These are phyloP conservation scores for Phialophora verrucosa DNA, from an alignment of 2,329 filamentous ascomycete species.

Conservation along the genomic window DNA sequence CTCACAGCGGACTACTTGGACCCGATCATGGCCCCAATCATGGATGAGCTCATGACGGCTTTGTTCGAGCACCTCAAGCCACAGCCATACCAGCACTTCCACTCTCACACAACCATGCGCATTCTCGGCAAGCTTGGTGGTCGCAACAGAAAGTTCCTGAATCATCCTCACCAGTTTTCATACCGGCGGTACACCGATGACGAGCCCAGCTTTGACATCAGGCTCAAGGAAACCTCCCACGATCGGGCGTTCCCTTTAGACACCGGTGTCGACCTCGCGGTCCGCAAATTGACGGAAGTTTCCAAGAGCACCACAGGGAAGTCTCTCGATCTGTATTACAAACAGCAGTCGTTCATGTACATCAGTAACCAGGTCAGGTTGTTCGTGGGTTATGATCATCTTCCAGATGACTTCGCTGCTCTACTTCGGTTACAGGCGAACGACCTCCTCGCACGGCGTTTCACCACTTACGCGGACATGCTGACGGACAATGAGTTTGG, in stretches of 20 bases:
- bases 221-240: slow-evolving; percentile 85
- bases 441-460: slow-evolving; percentile 76
- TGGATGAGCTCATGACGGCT: slow-evolving; percentile 97
- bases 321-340: slow-evolving; percentile 82
- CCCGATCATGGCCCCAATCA: slow-evolving; percentile 98
- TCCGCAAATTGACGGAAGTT: slow-evolving; percentile 82
- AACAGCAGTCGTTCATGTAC: slow-evolving; percentile 87
- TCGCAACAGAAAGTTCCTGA: slow-evolving; percentile 93
- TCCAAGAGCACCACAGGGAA: slow-evolving; percentile 68
- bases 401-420: slow-evolving; percentile 87
- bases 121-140: slow-evolving; percentile 97
- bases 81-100: slow-evolving; percentile 94
- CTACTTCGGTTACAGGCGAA: slow-evolving; percentile 87
- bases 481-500: slow-evolving; percentile 79
- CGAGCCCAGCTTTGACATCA: slow-evolving; percentile 81
- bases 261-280: slow-evolving; percentile 85
- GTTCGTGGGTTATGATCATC: slow-evolving; percentile 80
- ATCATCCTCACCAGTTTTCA: slow-evolving; percentile 79
- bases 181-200: slow-evolving; percentile 90
- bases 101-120: slow-evolving; percentile 95
- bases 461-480: slow-evolving; percentile 68
- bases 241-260: slow-evolving; percentile 86
- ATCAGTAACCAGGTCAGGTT: slow-evolving; percentile 90
- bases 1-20: slow-evolving; percentile 97
- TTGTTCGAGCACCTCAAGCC: slow-evolving; percentile 95